Conservation (phyloP, 2,329 filamentous ascomycete genomes). For the Exophiala mesophila region DNA sequence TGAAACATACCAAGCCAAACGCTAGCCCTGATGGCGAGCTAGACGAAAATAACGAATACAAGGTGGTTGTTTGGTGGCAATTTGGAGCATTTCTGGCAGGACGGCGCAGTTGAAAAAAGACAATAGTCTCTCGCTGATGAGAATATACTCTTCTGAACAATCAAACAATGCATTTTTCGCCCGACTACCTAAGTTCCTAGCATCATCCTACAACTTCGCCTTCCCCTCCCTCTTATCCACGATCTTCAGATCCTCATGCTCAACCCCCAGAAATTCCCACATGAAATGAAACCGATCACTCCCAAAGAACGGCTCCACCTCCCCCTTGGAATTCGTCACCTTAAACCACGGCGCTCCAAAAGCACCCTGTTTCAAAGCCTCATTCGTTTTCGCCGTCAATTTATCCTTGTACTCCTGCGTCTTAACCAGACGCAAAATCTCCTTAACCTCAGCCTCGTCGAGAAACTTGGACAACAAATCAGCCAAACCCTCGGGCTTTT, state of each 20-base stretch:
- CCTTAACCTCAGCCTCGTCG: constrained; percentile 46
- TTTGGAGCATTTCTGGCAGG: too few relatives aligned
- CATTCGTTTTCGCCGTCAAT: constrained; percentile 56
- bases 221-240: constrained; percentile 8
- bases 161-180: not conserved
- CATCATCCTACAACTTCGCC: constrained; percentile 9
- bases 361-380: constrained; percentile 60
- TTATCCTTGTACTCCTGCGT: constrained; percentile 49
- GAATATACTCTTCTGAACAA: too few relatives aligned
- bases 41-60: too few relatives aligned
- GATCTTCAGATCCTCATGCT: constrained; percentile 31
- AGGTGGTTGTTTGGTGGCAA: too few relatives aligned
- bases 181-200: too few relatives aligned
- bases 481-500: constrained; percentile 52
- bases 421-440: constrained; percentile 51
- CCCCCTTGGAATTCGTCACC: constrained; percentile 42
- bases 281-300: constrained; percentile 71
- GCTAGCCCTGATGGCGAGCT: too few relatives aligned
- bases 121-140: too few relatives aligned
- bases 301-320: constrained; percentile 67
- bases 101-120: too few relatives aligned
- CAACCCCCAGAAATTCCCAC: constrained; percentile 60
- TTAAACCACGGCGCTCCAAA: constrained; percentile 75
- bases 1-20: too few relatives aligned
- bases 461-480: constrained; percentile 43